Evolutionary conservation across 2,329 filamentous ascomycete genomes (phyloP).

Genomic region (Eutypella sp.): DNA sequence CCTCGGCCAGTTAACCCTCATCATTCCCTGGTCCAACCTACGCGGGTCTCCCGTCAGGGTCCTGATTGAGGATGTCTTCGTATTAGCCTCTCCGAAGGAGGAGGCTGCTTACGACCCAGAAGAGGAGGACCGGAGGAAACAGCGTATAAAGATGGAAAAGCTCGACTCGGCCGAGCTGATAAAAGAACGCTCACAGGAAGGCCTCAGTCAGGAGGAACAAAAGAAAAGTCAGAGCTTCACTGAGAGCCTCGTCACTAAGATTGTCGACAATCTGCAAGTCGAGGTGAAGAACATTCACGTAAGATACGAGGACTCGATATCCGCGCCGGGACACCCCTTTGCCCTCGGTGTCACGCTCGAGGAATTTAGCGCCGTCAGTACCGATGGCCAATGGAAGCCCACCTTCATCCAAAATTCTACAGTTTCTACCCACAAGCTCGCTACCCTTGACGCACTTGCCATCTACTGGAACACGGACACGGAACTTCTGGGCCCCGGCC

Average conservation of each 20-base stretch:
- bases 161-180: slow-evolving; percentile 92
- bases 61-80: slow-evolving; percentile 93
- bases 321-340: slow-evolving; percentile 90
- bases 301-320: slow-evolving; percentile 96
- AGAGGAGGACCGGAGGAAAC: slow-evolving; percentile 80
- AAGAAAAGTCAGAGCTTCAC: slow-evolving; percentile 98
- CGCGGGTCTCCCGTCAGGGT: slow-evolving; percentile 91
- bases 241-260: slow-evolving; percentile 88
- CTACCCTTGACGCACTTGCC: slow-evolving; percentile 81
- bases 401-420: slow-evolving; percentile 90
- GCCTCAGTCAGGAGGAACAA: slow-evolving; percentile 90
- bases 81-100: slow-evolving; percentile 91
- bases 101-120: slow-evolving; percentile 90
- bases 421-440: slow-evolving; percentile 85
- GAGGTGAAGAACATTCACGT: slow-evolving; percentile 98
- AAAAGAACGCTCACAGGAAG: slow-evolving; percentile 87
- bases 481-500: slow-evolving; percentile 73
- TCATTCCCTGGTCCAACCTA: slow-evolving; percentile 96
- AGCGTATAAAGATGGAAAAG: slow-evolving; percentile 98
- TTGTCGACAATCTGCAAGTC: slow-evolving; percentile 97
- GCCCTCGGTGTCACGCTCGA: slow-evolving; percentile 87
- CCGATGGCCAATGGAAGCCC: slow-evolving; percentile 89
- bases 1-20: slow-evolving; percentile 82
- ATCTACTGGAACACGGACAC: slow-evolving; percentile 99
- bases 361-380: slow-evolving; percentile 96